Evolutionary conservation across 2,329 filamentous ascomycete species (phyloP).

Genomic region (Oidium heveae): DNA sequence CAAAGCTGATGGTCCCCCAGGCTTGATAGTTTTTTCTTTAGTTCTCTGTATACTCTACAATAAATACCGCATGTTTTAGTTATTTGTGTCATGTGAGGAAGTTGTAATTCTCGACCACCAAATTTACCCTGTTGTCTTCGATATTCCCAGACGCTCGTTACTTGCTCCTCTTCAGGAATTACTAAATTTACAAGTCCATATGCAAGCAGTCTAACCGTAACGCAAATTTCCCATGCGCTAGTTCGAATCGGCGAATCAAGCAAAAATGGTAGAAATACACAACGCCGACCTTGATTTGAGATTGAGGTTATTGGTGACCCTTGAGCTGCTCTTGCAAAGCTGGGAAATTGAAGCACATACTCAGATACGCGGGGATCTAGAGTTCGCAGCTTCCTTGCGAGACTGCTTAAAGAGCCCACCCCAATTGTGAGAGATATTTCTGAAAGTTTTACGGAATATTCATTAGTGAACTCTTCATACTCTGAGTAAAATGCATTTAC

Average conservation of each 20-base stretch:
- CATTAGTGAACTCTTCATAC: constrained; percentile 9
- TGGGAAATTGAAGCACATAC: too few species aligned
- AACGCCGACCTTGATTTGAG: constrained; percentile 6
- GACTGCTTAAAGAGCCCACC: constrained; percentile 16
- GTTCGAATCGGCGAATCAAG: constrained; percentile 28
- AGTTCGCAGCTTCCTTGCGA: too few species aligned
- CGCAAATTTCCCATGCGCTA: constrained; percentile 31
- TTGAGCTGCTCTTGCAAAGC: too few species aligned
- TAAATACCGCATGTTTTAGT: constrained; percentile 7
- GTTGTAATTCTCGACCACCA: constrained; percentile 8
- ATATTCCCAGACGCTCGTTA: constrained; percentile 10
- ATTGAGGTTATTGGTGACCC: too few species aligned
- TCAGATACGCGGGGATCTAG: too few species aligned
- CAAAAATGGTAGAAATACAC: constrained; percentile 39
- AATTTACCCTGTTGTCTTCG: constrained; percentile 9
- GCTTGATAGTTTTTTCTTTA: constrained; percentile 4
- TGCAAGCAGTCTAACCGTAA: constrained; percentile 23
- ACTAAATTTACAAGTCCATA: constrained; percentile 25
- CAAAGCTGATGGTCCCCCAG: constrained; percentile 7
- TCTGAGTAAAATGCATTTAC: constrained; percentile 3
- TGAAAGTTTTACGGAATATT: constrained; percentile 5
- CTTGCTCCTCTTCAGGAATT: constrained; percentile 7
- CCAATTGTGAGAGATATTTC: constrained; percentile 22
- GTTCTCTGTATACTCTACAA: constrained; percentile 3
- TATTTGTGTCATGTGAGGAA: constrained; percentile 8